Evolutionary conservation across 2,329 filamentous ascomycete species (phyloP).

Genomic region (Fusarium euwallaceae): DNA sequence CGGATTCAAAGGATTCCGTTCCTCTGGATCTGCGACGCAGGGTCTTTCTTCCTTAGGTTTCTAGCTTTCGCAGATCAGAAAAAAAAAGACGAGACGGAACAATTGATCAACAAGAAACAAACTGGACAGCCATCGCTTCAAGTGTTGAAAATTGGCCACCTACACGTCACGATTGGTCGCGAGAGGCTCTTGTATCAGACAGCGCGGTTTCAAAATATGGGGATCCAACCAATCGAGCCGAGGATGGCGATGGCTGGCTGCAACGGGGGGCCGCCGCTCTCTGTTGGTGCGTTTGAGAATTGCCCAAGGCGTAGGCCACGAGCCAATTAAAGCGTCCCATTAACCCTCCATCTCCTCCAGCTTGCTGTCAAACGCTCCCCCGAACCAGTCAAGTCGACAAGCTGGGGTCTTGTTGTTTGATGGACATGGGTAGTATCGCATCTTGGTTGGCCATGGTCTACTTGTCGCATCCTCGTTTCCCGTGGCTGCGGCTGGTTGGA

Average conservation of each 20-base stretch:
- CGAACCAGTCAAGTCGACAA: background rate
- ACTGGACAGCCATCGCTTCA: background rate
- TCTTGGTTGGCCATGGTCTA: background rate
- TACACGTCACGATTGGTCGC: conserved; percentile 8
- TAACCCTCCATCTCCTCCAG: background rate
- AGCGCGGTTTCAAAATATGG: conserved; percentile 33
- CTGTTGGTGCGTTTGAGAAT: conserved; percentile 34
- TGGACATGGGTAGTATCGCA: conserved; percentile 11
- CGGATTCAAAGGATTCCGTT: conserved; percentile 16
- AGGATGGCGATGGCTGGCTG: background rate
- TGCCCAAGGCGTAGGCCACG: background rate
- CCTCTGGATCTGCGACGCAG: conserved; percentile 28
- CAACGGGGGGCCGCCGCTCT: background rate
- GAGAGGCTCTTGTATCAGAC: conserved; percentile 32
- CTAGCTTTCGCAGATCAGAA: background rate
- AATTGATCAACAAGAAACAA: background rate
- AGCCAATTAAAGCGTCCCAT: conserved; percentile 13
- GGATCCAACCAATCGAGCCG: conserved; percentile 22
- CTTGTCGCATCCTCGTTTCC: background rate
- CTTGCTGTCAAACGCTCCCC: conserved; percentile 14
- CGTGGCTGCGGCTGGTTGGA: conserved; percentile 24
- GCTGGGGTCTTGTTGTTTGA: conserved; percentile 1
- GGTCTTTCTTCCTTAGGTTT: conserved; percentile 6
- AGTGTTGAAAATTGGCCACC: background rate
- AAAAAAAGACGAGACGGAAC: background rate